Conservation (phyloP, 2,329 filamentous ascomycete genomes). For the Aspergillus sp. region DNA sequence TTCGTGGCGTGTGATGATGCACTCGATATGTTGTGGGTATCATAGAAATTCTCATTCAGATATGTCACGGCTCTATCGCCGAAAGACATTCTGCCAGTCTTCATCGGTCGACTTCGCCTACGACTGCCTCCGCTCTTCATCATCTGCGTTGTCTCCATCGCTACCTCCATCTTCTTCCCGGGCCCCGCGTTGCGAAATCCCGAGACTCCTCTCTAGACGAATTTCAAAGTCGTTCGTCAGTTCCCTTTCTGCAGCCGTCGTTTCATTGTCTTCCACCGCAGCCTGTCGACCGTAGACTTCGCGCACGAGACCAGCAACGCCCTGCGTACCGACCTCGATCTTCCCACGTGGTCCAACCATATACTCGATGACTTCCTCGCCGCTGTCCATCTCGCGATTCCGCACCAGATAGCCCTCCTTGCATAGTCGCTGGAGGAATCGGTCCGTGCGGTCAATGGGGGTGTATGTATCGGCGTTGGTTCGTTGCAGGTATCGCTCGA, state of each 20-base stretch:
- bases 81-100: neutral
- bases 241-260: slow-evolving; percentile 14
- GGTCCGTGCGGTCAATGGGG: slow-evolving; percentile 71
- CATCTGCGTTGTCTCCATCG: slow-evolving; percentile 1
- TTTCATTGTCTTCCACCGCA: slow-evolving; percentile 17
- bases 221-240: slow-evolving; percentile 57
- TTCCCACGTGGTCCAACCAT: slow-evolving; percentile 81
- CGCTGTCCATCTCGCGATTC: slow-evolving; percentile 64
- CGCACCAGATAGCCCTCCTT: slow-evolving; percentile 81
- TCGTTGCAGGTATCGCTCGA: slow-evolving; percentile 71
- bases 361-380: slow-evolving; percentile 77
- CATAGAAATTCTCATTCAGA: too few relatives aligned
- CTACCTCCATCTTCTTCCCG: slow-evolving; percentile 2
- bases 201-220: slow-evolving; percentile 62
- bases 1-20: too few relatives aligned
- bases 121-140: neutral
- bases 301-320: slow-evolving; percentile 67
- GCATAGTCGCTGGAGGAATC: slow-evolving; percentile 69
- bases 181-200: slow-evolving; percentile 37
- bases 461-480: slow-evolving; percentile 74
- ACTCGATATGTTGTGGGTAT: too few relatives aligned
- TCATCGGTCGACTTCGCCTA: slow-evolving; percentile 1
- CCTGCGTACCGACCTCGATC: slow-evolving; percentile 76
- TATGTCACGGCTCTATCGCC: neutral
- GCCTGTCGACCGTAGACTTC: slow-evolving; percentile 49